Conservation (phyloP, 192 early-diverging fungal genomes). For the Cladochytrium replicatum region DNA sequence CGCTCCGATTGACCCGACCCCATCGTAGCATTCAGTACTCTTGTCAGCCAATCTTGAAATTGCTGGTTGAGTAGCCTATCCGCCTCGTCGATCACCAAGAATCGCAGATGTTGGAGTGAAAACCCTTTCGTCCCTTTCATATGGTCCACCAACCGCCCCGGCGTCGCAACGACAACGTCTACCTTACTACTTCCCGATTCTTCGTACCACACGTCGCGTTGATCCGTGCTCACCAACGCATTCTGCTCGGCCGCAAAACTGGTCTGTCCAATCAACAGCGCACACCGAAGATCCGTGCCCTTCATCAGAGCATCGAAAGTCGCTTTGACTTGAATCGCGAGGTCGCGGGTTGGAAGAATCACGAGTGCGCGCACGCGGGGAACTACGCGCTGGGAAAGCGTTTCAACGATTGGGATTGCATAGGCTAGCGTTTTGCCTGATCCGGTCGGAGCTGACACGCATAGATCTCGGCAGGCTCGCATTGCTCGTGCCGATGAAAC, state of each 20-base stretch:
- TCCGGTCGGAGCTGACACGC: conserved; percentile 91
- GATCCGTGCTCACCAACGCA: conserved; percentile 18
- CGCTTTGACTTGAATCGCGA: conserved; percentile 80
- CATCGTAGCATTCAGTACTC: conserved; percentile 60
- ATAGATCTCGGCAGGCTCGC: conserved; percentile 77
- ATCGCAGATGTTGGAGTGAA: conserved; percentile 83
- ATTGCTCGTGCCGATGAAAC: conserved; percentile 53
- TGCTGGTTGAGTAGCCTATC: conserved; percentile 87
- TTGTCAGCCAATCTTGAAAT: conserved; percentile 83
- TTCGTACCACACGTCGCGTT: not conserved
- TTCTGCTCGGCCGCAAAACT: conserved; percentile 62
- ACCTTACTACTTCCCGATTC: conserved; percentile 36
- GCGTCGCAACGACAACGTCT: conserved; percentile 88
- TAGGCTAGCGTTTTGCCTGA: conserved; percentile 95
- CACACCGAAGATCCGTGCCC: conserved; percentile 70
- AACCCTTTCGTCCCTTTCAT: conserved; percentile 73
- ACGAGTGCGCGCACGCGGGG: conserved; percentile 77
- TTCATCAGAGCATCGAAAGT: conserved; percentile 66
- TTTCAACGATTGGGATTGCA: conserved; percentile 85
- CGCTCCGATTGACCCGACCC: no score
- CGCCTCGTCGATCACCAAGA: conserved; percentile 93
- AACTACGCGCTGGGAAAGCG: conserved; percentile 61
- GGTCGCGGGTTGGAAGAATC: conserved; percentile 87
- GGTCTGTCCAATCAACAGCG: conserved; percentile 63
- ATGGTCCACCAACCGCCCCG: conserved; percentile 91